Base-by-base conservation (phyloP, 192 early-diverging fungal species). In the Pilobolus umbonatus region DNA sequence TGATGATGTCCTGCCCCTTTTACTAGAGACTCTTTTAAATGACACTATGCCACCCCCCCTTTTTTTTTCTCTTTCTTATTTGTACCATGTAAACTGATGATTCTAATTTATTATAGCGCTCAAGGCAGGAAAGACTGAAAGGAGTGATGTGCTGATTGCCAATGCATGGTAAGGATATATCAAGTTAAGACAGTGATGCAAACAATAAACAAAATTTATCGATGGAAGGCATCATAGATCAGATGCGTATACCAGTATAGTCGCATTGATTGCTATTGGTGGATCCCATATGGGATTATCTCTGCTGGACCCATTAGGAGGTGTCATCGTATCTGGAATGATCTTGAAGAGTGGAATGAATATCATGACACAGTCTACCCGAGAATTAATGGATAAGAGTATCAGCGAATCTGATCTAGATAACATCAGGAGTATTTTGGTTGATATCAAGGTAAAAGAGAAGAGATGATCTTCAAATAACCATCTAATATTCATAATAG, bases 231-330 rank as follows among this genome's bases (percentile, higher is more conserved):
- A 93, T 49, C 90, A 93, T 61, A 84, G 90, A 35, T 80, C 80
- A 50, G 90, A 93, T 67, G 85, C 86, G 9, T 67, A 75, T 69
- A 81, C 83, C 17, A 85, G 84, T 43, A 25, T 88, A 19, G 85
- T 93, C 19, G 86, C 88, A 0, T 71, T 89, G 2, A 83, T 61
- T 22, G 87, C 88, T 3, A 88, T 93, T 15, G 82, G 71, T 14
- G 90, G 90, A 5, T 81, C 82, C 9, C 80, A 83, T 46, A 51
- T 79, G 51, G 90, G 90, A 8, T 64, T 84, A 12, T 78, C 81
- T 22, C 69, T 85, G 44, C 59, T 91, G n/a, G 90, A 93, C 57
- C 85, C 90, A 4, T 52, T 91, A 5, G 87, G 90, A 30, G 89
- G 89, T 5, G 61, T 91, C 12, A 64, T 88, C 1, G 88, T 93